A percentile compares a stretch with the other conserved stretches of the same genome.
Evolutionary conservation across 129 eudicot genomes (phyloP).

Genomic region (Chrysanthemum seticuspe): DNA sequence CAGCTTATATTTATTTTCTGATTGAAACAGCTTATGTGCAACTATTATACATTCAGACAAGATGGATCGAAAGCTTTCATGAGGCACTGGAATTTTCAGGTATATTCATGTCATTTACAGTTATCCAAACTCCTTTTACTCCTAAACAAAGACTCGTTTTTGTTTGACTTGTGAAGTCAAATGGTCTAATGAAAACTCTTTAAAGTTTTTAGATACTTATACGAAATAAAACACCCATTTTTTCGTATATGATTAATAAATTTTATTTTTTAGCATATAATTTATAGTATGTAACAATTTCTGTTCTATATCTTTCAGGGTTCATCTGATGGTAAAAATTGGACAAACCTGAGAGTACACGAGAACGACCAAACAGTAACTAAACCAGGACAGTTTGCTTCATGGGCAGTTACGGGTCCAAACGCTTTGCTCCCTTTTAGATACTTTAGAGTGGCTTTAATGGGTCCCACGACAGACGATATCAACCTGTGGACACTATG

Average conservation of each 20-base stretch:
- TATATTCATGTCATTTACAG: constrained; percentile 6
- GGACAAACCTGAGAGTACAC: constrained; percentile 87
- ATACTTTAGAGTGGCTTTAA: constrained; percentile 69
- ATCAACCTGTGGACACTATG: constrained; percentile 80
- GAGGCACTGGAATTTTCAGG: constrained; percentile 89
- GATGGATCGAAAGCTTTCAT: constrained; percentile 90
- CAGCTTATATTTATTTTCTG: constrained; percentile 13
- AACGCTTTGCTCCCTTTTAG: constrained; percentile 90
- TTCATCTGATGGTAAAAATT: constrained; percentile 74
- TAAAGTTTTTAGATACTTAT: background rate
- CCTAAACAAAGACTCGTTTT: background rate
- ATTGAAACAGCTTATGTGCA: constrained; percentile 88
- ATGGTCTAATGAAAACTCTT: constrained; percentile 2
- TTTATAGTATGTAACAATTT: too few relatives aligned
- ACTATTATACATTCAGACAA: constrained; percentile 91
- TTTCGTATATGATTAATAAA: background rate
- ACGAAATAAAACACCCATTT: background rate
- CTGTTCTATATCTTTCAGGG: constrained; percentile 48
- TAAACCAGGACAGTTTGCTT: constrained; percentile 93
- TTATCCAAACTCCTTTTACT: background rate
- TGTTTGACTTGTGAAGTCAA: background rate
- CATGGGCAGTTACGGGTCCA: constrained; percentile 82
- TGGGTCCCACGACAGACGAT: constrained; percentile 72
- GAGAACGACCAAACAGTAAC: constrained; percentile 80
- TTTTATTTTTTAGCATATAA: background rate